Evolutionary conservation across 306 rosid species (phyloP), one percentile per base, ranked within the genome.

Genomic region (Cicer bijugum): DNA sequence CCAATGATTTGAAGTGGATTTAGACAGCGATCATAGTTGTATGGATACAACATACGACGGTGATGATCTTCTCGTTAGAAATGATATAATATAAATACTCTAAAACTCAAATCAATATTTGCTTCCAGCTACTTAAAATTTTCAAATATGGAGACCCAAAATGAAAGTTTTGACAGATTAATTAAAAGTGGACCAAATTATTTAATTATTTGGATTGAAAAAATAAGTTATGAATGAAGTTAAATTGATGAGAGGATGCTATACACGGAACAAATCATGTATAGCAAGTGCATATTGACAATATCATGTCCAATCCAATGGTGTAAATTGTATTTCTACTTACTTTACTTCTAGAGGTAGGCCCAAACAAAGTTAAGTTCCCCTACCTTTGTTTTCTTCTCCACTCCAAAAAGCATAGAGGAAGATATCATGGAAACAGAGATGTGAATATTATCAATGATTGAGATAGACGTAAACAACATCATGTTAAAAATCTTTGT

Each of bases 271-370:
- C 9, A 76, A 67, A 17, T 12, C 14, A 38, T 59, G 1, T 39
- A 35, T 51, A 5, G 33, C 51, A 19, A 33, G 62, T 67, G 44
- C 28, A 52, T 75, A 60, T 75, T 5, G 76, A 75, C 40, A 60
- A 69, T 19, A 69, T 51, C 28, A 11, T 60, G 72, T 68, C 51
- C 0, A 43, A 12, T 51, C 74, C 17, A 60, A 67, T 50, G 72
- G 39, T 68, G 12, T 44, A 67, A 51, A 69, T 50, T 50, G 47
- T 28, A 68, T 48, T 69, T 61, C 9, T 52, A 37, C 35, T 69
- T n/a, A 42, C 65, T 64, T 75, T 75, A 51, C 47, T 74, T 59
- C 51, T 50, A 58, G 68, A 38, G 74, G 84, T 81, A 69, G 84
- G 81, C 48, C 77, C 20, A 69, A 75, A 55, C 48, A 63, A 63